These are phyloP conservation scores for Bacterosira constricta DNA, from an alignment of 108 stramenopile genomes.

Conservation along the genomic window DNA sequence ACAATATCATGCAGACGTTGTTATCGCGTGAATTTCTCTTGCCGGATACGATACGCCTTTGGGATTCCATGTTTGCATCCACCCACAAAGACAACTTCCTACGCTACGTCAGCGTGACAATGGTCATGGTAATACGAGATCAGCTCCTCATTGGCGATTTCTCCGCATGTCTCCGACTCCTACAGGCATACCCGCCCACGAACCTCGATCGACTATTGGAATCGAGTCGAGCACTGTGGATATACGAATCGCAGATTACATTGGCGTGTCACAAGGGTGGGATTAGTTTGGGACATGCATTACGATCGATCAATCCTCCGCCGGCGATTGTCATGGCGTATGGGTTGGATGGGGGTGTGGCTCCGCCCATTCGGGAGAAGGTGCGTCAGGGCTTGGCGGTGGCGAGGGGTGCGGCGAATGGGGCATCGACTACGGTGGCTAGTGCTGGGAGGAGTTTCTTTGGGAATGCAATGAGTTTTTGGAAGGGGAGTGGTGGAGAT, in stretches of 20 bases:
- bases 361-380: constrained; percentile 44
- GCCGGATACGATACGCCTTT: constrained; percentile 95
- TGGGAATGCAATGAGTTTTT: constrained; percentile 44
- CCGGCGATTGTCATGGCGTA: constrained; percentile 81
- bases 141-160: constrained; percentile 82
- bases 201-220: constrained; percentile 76
- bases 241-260: constrained; percentile 85
- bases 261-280: constrained; percentile 80
- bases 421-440: constrained; percentile 45
- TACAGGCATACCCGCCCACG: constrained; percentile 80
- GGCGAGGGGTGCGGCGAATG: constrained; percentile 49
- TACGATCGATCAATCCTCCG: constrained; percentile 70
- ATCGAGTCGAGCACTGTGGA: constrained; percentile 77
- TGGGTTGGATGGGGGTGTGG: constrained; percentile 67
- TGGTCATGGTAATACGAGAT: constrained; percentile 89
- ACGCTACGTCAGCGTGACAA: constrained; percentile 91
- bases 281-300: constrained; percentile 68
- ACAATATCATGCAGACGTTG: no score
- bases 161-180: constrained; percentile 64
- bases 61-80: constrained; percentile 95
- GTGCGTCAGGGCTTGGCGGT: constrained; percentile 46
- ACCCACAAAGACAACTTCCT: constrained; percentile 92
- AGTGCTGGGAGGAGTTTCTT: constrained; percentile 49
- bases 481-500: constrained; percentile 31
- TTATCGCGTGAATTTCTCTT: constrained; percentile 95